Conservation (phyloP, 305 asterid species). For the Fraxinus velutina region DNA sequence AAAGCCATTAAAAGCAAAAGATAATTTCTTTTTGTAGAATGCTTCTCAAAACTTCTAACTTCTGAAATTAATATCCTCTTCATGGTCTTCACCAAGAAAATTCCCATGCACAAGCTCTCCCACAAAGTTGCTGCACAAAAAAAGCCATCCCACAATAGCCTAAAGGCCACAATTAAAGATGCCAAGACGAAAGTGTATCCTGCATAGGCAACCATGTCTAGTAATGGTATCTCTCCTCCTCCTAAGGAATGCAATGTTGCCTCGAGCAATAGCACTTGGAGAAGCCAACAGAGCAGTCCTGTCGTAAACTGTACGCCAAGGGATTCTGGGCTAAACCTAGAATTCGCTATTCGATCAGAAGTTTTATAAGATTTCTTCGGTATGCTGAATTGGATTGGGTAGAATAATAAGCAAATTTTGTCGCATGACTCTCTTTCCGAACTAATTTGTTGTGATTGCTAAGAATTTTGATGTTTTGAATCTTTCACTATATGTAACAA, state of each 20-base stretch:
- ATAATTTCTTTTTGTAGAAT: slow-evolving; percentile 42
- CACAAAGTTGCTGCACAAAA: slow-evolving; percentile 30
- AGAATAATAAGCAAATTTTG: neutral
- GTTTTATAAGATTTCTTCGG: neutral
- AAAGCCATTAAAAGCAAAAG: slow-evolving; percentile 44
- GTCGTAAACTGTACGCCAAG: slow-evolving; percentile 42
- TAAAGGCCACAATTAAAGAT: slow-evolving; percentile 30
- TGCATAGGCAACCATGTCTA: slow-evolving; percentile 47
- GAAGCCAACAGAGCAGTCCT: slow-evolving; percentile 47
- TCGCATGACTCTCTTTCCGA: neutral
- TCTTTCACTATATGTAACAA: neutral
- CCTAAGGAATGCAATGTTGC: slow-evolving; percentile 44
- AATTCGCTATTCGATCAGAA: neutral
- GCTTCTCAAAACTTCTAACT: slow-evolving; percentile 39
- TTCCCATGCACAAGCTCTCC: slow-evolving; percentile 53
- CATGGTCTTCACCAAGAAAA: slow-evolving; percentile 55
- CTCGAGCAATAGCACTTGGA: slow-evolving; percentile 43
- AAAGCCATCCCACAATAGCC: slow-evolving; percentile 33
- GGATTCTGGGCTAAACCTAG: slow-evolving; percentile 55
- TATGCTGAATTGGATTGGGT: neutral
- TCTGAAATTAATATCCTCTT: slow-evolving; percentile 48
- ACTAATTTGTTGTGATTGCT: neutral
- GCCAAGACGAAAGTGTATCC: slow-evolving; percentile 48
- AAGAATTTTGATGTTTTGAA: neutral
- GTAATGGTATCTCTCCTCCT: slow-evolving; percentile 49